Conservation (phyloP, 2,329 filamentous ascomycete genomes). For the Fusarium keratoplasticum region DNA sequence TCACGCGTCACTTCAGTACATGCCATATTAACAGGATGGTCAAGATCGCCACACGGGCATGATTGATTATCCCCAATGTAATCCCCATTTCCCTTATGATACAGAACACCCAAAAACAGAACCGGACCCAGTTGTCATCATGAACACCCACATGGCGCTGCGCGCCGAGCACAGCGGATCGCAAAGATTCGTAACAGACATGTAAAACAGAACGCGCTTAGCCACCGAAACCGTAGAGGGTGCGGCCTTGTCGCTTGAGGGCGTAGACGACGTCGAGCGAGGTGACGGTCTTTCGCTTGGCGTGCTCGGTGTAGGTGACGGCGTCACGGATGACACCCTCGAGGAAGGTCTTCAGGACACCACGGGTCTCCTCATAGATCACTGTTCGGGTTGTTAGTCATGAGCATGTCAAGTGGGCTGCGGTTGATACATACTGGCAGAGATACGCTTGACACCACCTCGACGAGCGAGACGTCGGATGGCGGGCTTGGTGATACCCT, state of each 20-base stretch:
- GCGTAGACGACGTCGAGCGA: conserved; percentile 77
- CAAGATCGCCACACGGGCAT: conserved; percentile 43
- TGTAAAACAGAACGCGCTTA: conserved; percentile 60
- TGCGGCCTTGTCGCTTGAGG: conserved; percentile 77
- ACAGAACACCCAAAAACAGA: conserved; percentile 58
- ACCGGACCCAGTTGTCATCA: conserved; percentile 57
- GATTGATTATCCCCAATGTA: conserved; percentile 52
- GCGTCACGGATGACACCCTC: conserved; percentile 81
- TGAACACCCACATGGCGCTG: conserved; percentile 52
- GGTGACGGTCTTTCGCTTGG: conserved; percentile 84
- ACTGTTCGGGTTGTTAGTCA: conserved; percentile 71
- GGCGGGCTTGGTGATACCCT: conserved; percentile 98
- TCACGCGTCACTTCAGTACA: not conserved
- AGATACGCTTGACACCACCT: conserved; percentile 99
- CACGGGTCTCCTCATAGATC: conserved; percentile 84
- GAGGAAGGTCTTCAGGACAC: conserved; percentile 82
- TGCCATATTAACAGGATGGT: conserved; percentile 13
- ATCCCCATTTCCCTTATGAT: conserved; percentile 57
- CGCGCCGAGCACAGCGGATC: conserved; percentile 27
- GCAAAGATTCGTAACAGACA: conserved; percentile 53
- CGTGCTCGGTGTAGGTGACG: conserved; percentile 83
- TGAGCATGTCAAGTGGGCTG: conserved; percentile 65
- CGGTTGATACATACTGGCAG: conserved; percentile 76
- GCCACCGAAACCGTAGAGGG: conserved; percentile 91
- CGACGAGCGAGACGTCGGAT: conserved; percentile 98